Base-by-base conservation (phyloP, 148 eudicot species). In the Bassia scoparia region DNA sequence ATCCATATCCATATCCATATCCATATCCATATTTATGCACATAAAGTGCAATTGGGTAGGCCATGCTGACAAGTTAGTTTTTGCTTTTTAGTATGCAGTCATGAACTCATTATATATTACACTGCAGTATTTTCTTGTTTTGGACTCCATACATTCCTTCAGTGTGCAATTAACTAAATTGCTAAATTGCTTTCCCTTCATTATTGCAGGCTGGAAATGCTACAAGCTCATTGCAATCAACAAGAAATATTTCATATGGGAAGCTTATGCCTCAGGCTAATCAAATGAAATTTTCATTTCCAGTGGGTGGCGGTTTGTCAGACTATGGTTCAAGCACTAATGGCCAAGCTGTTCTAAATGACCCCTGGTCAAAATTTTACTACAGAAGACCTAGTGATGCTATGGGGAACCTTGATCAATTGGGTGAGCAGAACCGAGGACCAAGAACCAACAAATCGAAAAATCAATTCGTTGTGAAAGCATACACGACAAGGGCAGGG, bases 401-500 rank as follows among this genome's bases (percentile, higher is more conserved):
- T 48, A 82, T 77, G 77, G 86, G 80, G 69, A 77, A 68, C 66
- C 73, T 82, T 70, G 91, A 86, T 83, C 72, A 74, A 68, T 73
- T 79, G 69, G 76, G 62, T 38, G 97, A 88, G 70, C 96, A 87
- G 71, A 87, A 88, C 74, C 84, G 84, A 30, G 93, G 93, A 17
- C 89, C 91, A 50, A 88, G 89, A 81, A 80, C 81, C 60, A 82
- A 74, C 76, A 90, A 84, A 83, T 79, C 92, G 1, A 92, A 83
- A 65, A 83, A 81, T 75, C 82, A 81, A 68, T 83, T 95, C 67
- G 79, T 84, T 60, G 96, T 92, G 24, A 92, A 89, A 77, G 96
- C 96, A 37, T 90, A 86, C 81, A 81, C 92, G 24, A 83, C 84
- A n/a, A 86, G 80, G 83, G 96, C 96, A 37, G 96, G 90, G 67